Conservation (phyloP, 2,329 filamentous ascomycete genomes). For the Biscogniauxia sp. region DNA sequence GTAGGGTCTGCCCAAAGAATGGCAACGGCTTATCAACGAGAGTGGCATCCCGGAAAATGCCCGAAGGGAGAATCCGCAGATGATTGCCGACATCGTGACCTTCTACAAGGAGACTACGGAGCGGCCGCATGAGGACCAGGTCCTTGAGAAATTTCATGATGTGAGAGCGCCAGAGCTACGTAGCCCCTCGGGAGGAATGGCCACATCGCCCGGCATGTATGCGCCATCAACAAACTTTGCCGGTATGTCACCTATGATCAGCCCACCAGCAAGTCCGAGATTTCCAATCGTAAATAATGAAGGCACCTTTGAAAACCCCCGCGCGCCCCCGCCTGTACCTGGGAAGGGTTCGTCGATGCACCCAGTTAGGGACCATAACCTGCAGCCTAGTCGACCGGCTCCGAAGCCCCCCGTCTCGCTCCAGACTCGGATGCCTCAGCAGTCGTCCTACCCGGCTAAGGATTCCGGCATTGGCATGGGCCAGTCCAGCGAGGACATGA, state of each 20-base stretch:
- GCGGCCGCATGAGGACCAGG: conserved; percentile 74
- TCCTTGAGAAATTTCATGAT: conserved; percentile 95
- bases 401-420: conserved; percentile 76
- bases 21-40: conserved; percentile 92
- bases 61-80: conserved; percentile 91
- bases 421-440: conserved; percentile 55
- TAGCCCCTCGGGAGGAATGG: conserved; percentile 42
- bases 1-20: conserved; percentile 92
- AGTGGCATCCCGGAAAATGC: conserved; percentile 96
- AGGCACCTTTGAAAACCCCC: conserved; percentile 95
- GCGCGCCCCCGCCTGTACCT: conserved; percentile 75
- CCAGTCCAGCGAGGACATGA: conserved; percentile 55
- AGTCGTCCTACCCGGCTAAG: conserved; percentile 55
- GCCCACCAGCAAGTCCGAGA: conserved; percentile 78
- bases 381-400: conserved; percentile 80
- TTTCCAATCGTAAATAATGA: conserved; percentile 83
- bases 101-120: conserved; percentile 97
- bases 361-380: conserved; percentile 51
- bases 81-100: conserved; percentile 90
- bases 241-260: conserved; percentile 63
- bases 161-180: conserved; percentile 61
- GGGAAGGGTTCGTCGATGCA: conserved; percentile 42
- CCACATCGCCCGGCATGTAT: conserved; percentile 52
- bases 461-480: conserved; percentile 64
- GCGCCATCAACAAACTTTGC: conserved; percentile 54